Evolutionary conservation across 2,329 filamentous ascomycete genomes (phyloP).

Genomic region (Aspergillus sp.): DNA sequence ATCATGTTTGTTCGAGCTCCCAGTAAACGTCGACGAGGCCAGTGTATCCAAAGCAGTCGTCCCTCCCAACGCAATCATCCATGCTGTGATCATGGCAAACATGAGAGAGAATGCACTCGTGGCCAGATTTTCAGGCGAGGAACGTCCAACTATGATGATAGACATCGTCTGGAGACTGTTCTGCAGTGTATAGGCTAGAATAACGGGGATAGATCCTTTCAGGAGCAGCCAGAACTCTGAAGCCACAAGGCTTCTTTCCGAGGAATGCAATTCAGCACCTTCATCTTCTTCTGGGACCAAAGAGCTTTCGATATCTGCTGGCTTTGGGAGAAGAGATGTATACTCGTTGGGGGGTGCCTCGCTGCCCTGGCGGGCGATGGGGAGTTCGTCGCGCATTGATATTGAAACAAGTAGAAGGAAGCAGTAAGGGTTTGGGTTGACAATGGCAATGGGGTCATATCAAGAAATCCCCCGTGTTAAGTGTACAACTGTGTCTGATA

Average conservation of each 20-base stretch:
- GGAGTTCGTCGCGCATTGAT: not conserved
- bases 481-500: too few species aligned
- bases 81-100: slow-evolving; percentile 86
- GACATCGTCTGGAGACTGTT: slow-evolving; percentile 81
- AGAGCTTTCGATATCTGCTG: slow-evolving; percentile 7
- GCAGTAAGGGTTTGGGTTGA: too few species aligned
- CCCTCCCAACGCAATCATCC: slow-evolving; percentile 80
- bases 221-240: slow-evolving; percentile 64
- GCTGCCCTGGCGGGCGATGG: not conserved
- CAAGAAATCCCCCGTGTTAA: too few species aligned
- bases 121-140: slow-evolving; percentile 74
- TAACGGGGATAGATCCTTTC: slow-evolving; percentile 69
- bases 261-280: slow-evolving; percentile 6
- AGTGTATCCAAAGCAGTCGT: slow-evolving; percentile 83
- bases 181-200: slow-evolving; percentile 78
- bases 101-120: slow-evolving; percentile 86
- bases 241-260: slow-evolving; percentile 36
- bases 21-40: slow-evolving; percentile 77
- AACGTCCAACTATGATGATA: slow-evolving; percentile 72
- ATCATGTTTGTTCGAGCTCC: slow-evolving; percentile 71
- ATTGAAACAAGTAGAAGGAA: too few species aligned
- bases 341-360: slow-evolving; percentile 15
- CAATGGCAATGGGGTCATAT: too few species aligned
- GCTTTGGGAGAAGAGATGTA: slow-evolving; percentile 23
- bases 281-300: slow-evolving; percentile 30